A percentile compares a stretch with the other conserved stretches of the same genome.
These are phyloP conservation scores for Ustulina deusta DNA, from an alignment of 2,329 filamentous ascomycete genomes.

Conservation along the genomic window DNA sequence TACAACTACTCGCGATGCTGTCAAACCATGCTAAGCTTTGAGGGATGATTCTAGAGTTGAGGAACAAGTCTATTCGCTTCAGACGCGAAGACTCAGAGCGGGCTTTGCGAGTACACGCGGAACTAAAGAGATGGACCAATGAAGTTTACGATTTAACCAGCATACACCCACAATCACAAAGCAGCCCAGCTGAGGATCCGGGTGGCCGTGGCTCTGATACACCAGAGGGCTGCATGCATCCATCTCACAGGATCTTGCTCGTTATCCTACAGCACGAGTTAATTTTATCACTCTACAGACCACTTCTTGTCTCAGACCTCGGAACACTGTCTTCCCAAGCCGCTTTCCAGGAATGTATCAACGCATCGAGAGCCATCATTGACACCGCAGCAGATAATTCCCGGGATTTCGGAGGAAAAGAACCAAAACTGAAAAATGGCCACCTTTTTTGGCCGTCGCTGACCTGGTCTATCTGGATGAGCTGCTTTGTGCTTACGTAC, in stretches of 20 bases:
- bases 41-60: slow-evolving; percentile 21
- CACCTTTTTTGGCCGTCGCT: slow-evolving; percentile 17
- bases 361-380: slow-evolving; percentile 13
- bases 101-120: slow-evolving; percentile 14
- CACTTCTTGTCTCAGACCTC: slow-evolving; percentile 10
- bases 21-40: slow-evolving; percentile 23
- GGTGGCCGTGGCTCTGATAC: too few relatives aligned
- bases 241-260: slow-evolving; percentile 9
- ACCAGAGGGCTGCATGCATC: background rate
- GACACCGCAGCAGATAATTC: background rate
- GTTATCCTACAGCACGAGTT: slow-evolving; percentile 17
- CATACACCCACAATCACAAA: background rate
- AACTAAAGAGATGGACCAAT: slow-evolving; percentile 17
- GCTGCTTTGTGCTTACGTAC: slow-evolving; percentile 18
- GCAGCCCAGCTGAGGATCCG: background rate
- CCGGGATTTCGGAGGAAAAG: background rate
- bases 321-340: slow-evolving; percentile 9
- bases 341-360: slow-evolving; percentile 20
- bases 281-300: slow-evolving; percentile 19
- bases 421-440: background rate
- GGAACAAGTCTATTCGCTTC: slow-evolving; percentile 11
- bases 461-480: slow-evolving; percentile 25
- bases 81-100: slow-evolving; percentile 5
- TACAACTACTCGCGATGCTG: slow-evolving; percentile 2
- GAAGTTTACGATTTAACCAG: slow-evolving; percentile 17